Base-by-base conservation (phyloP, 2,329 filamentous ascomycete genomes). In the Pseudovirgaria hyperparasitica region DNA sequence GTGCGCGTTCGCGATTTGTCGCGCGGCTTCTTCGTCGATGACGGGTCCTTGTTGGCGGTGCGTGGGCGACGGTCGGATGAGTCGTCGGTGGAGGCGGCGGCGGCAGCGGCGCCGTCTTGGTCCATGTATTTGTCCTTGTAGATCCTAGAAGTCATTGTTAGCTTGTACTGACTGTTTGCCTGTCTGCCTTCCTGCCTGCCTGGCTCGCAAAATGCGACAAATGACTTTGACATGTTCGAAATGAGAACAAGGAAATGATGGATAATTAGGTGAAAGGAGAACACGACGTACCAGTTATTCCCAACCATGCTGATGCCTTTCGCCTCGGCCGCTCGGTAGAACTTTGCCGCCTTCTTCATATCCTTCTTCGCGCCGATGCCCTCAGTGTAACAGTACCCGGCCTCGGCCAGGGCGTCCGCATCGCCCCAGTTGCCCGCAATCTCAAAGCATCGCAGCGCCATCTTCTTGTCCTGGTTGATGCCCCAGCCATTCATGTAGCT, bases 401-500 rank as follows among this genome's bases (percentile, higher is more conserved):
- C 82, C 58, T 98, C 90, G 6, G 85, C 79, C 33, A 98, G 66
- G 13, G 90, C 90, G 58, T 98, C 90, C 5, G 80, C 76, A 57
- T 98, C 90, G 18, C 90, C 90, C 90, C 90, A 98, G 37, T 71
- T 79, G 27, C 82, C 87, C 22, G 90, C 90, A 41, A 96, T 93
- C 53, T 98, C 90, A 49, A 94, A 98, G 50, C 90, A 98, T 28
- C 85, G 71, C 43, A 98, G 57, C 1, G 85, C 90, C 32, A 96
- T 67, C 5, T 70, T 59, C 51, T 90, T 92, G 49, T 98, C 90
- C 54, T 92, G 85, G 41, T 87, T 75, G 20, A 92, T 92, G 10
- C 90, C 90, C 90, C 90, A 98, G 5, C 90, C 90, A 43, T 98
- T 94, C 73, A 94, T 85, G 49, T 96, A 87, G 48, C 84, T 92